Conservation (phyloP, 768 basidiomycete genomes). For the Chalciporus sphaerocephalus region DNA sequence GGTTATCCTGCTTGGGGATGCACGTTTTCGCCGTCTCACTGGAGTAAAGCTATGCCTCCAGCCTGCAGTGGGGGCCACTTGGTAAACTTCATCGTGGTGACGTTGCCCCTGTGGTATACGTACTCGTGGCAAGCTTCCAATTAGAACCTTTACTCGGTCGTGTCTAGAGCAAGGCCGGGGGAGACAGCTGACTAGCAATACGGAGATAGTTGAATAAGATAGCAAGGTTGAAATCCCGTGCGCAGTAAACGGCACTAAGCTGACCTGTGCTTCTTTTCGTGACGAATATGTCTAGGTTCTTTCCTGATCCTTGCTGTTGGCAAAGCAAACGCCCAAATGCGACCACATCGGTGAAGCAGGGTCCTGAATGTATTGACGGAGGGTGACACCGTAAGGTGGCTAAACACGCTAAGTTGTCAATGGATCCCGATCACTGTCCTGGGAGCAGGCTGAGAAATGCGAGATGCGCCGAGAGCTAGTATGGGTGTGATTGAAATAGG, state of each 20-base stretch:
- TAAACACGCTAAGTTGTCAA: not conserved
- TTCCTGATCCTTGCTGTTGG: not conserved
- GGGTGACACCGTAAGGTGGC: not conserved
- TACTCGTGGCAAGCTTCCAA: not conserved
- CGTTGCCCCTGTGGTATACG: no score
- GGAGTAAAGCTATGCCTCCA: no score
- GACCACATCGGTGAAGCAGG: not conserved
- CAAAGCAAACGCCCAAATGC: not conserved
- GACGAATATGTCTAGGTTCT: conserved; percentile 3
- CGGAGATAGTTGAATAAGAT: not conserved
- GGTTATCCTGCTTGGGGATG: no score
- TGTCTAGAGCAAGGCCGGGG: not conserved
- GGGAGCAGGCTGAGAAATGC: not conserved
- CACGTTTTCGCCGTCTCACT: no score
- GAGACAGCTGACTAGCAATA: not conserved
- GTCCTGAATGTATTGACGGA: not conserved
- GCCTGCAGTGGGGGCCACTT: no score
- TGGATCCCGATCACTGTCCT: not conserved
- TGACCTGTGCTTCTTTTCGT: not conserved
- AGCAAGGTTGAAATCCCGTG: not conserved
- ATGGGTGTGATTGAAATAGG: not conserved
- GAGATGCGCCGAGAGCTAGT: not conserved
- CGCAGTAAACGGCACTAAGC: not conserved
- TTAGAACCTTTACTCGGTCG: not conserved
- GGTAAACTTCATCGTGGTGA: no score